Percentiles rank a stretch among this genome's conserved stretches.
Evolutionary conservation across 2,329 filamentous ascomycete genomes (phyloP).

Genomic region (Remersonia thermophila): DNA sequence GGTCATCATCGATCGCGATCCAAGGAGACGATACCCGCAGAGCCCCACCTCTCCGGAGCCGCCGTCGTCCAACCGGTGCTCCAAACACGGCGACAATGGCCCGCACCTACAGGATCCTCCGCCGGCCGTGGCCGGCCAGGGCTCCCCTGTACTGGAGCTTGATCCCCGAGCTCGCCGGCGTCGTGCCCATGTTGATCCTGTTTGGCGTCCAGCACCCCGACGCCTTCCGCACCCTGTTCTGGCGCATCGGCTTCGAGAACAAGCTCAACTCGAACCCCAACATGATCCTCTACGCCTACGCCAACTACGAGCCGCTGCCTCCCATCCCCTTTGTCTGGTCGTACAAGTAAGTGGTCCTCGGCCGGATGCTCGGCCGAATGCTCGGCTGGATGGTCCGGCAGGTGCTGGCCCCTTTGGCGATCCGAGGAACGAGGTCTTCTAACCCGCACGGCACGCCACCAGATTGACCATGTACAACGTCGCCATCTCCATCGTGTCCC

Average conservation of each 20-base stretch:
- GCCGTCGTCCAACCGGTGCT: no score
- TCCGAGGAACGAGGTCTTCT: no score
- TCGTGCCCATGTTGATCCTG: constrained; percentile 54
- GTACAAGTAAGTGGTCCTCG: constrained; percentile 40
- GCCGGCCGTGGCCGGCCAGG: constrained; percentile 45
- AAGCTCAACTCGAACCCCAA: constrained; percentile 64
- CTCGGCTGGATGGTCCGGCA: no score
- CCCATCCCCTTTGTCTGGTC: constrained; percentile 61
- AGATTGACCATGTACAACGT: constrained; percentile 68
- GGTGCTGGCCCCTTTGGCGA: no score
- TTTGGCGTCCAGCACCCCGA: constrained; percentile 64
- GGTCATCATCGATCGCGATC: no score
- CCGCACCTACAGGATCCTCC: constrained; percentile 40
- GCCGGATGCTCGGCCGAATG: constrained; percentile 14
- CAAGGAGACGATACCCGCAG: no score
- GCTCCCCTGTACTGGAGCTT: constrained; percentile 51
- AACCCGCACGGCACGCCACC: no score
- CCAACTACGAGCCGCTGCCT: constrained; percentile 54
- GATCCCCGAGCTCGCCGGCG: constrained; percentile 51
- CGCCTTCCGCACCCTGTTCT: constrained; percentile 58
- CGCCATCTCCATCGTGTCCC: constrained; percentile 60
- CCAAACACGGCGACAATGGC: no score
- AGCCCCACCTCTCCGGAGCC: no score
- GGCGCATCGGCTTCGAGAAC: constrained; percentile 58
- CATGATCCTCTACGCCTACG: constrained; percentile 58